Conservation (phyloP, 2,329 filamentous ascomycete genomes). For the Clonostachys sp. region DNA sequence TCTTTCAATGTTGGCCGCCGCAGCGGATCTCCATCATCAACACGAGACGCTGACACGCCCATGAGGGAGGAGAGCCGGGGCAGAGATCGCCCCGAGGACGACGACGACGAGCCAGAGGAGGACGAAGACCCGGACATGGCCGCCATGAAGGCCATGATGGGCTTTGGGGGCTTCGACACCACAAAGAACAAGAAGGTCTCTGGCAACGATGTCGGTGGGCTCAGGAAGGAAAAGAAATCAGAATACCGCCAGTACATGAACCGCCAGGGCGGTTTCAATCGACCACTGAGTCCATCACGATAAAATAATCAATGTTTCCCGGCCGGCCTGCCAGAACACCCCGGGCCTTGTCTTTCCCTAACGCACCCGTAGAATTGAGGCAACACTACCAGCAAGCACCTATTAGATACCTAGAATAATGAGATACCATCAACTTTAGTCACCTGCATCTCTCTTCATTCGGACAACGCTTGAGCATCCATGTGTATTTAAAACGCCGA, state of each 20-base stretch:
- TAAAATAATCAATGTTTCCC: constrained; percentile 7
- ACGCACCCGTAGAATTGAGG: too few species aligned
- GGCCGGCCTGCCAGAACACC: too few species aligned
- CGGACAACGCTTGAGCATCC: too few species aligned
- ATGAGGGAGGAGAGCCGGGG: constrained; percentile 17
- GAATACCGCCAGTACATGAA: constrained; percentile 98
- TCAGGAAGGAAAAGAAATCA: constrained; percentile 89
- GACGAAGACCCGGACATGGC: constrained; percentile 63
- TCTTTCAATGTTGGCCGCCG: background rate
- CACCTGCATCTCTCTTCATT: too few species aligned
- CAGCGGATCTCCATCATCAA: background rate
- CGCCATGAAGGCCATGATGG: constrained; percentile 82
- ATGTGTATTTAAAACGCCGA: too few species aligned
- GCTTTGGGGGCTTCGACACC: constrained; percentile 78
- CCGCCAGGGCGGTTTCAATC: constrained; percentile 74
- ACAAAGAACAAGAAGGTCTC: constrained; percentile 87
- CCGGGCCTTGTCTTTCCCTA: too few species aligned
- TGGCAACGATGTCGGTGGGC: constrained; percentile 78
- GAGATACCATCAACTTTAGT: too few species aligned
- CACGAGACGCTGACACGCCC: constrained; percentile 4
- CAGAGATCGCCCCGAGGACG: constrained; percentile 9
- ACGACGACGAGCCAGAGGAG: constrained; percentile 21
- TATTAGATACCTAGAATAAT: too few species aligned
- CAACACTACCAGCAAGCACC: too few species aligned
- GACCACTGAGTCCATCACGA: constrained; percentile 61